phyloP scores from a whole-genome alignment of 1,284 basidiomycete species.

The Fomitopsis betulina region DNA sequence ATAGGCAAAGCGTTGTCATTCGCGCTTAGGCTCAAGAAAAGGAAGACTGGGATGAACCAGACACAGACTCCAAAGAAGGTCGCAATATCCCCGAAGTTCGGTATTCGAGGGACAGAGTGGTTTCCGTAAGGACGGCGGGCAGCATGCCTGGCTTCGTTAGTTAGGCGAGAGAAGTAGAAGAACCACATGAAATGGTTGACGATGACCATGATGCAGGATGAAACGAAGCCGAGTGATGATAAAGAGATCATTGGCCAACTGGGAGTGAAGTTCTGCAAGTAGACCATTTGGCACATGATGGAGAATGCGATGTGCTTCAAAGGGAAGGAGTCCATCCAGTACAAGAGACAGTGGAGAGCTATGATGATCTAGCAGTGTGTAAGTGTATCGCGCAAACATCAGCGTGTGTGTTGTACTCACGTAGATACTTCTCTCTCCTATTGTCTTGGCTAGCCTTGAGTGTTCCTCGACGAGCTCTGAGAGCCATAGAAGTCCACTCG shows the following conservation, averaged over 20 bases:
- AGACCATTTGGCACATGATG: constrained; percentile 78
- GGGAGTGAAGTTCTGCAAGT: constrained; percentile 86
- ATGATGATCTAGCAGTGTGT: constrained; percentile 53
- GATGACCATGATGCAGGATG: constrained; percentile 80
- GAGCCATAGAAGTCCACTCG: constrained; percentile 88
- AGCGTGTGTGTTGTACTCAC: constrained; percentile 45
- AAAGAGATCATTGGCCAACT: constrained; percentile 91
- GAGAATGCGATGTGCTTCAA: constrained; percentile 73
- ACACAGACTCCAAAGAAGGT: constrained; percentile 88
- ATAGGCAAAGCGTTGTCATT: constrained; percentile 91
- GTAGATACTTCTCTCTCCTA: constrained; percentile 83
- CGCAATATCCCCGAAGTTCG: constrained; percentile 85
- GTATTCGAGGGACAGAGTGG: constrained; percentile 31
- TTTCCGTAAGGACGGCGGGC: constrained; percentile 36
- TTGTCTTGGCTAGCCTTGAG: constrained; percentile 69
- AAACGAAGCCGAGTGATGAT: constrained; percentile 76
- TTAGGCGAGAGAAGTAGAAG: constrained; percentile 79
- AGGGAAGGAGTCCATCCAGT: constrained; percentile 77
- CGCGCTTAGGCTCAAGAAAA: constrained; percentile 91
- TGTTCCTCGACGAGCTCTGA: constrained; percentile 95
- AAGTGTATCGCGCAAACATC: constrained; percentile 26
- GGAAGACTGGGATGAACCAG: constrained; percentile 87
- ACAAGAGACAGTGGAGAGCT: constrained; percentile 70
- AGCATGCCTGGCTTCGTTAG: constrained; percentile 48
- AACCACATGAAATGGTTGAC: constrained; percentile 93